phyloP scores from a whole-genome alignment of 1,139 yeast species.

The Pichia sp. region DNA sequence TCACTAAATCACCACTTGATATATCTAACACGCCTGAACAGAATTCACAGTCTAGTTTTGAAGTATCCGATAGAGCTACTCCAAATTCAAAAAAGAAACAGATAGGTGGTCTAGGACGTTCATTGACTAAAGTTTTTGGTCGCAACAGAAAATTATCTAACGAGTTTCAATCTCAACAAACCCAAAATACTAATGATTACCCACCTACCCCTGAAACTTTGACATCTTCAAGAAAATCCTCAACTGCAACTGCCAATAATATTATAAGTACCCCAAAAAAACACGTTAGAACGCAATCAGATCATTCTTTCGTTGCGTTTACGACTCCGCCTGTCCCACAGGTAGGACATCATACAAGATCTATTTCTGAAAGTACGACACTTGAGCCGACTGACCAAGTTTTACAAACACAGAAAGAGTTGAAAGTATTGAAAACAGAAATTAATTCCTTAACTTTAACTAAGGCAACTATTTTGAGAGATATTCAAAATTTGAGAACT shows the following conservation, averaged over 20 bases:
- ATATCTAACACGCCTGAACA: constrained; percentile 4
- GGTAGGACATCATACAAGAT: constrained; percentile 19
- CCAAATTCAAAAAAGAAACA: constrained; percentile 16
- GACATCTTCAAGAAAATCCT: constrained; percentile 8
- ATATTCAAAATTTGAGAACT: constrained; percentile 29
- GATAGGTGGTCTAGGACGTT: constrained; percentile 24
- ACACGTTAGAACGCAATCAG: constrained; percentile 26
- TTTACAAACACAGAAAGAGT: constrained; percentile 31
- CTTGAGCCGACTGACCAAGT: constrained; percentile 10
- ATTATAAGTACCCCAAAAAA: constrained; percentile 9
- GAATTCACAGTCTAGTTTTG: neutral
- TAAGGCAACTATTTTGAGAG: constrained; percentile 30
- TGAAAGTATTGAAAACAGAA: constrained; percentile 37
- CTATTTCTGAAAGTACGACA: constrained; percentile 21
- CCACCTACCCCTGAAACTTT: constrained; percentile 15
- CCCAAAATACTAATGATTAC: neutral
- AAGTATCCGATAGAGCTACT: constrained; percentile 10
- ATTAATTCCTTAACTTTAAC: constrained; percentile 35
- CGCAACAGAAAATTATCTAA: constrained; percentile 24
- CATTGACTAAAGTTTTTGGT: constrained; percentile 29
- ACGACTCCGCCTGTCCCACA: constrained; percentile 27
- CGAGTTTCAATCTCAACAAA: constrained; percentile 8
- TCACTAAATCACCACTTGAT: neutral
- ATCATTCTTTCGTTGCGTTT: constrained; percentile 37
- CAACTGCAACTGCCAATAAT: neutral